Evolutionary conservation across 2,329 filamentous ascomycete species (phyloP), one percentile per base, ranked within the genome.

Genomic region (Lachnellula cervina): DNA sequence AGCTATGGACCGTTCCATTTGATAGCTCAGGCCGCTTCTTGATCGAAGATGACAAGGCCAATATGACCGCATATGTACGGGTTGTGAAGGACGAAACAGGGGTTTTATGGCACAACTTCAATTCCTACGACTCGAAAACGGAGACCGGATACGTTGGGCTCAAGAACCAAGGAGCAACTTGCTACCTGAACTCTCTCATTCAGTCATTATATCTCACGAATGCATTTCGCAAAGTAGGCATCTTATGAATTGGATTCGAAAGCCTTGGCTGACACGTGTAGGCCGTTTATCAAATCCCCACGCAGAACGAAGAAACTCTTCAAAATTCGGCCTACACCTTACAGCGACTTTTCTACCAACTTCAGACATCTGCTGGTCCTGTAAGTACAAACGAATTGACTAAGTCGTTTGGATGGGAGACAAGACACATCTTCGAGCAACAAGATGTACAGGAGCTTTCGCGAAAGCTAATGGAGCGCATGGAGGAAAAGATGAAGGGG

Each of bases 401-500:
- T 6, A 89, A 90, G 63, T 97, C 94, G 0, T 99, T 99, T 71
- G 94, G 94, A 23, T 99, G 94, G 94, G 93, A 99, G 67, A 96
- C 93, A 2, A 84, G 91, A 62, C 93, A 99, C 69, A 96, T 97
- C 52, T 99, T 99, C 66, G 93, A 97, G 74, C 94, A 99, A 71
- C 94, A 99, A 72, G 94, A 99, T 73, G 94, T 99, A 8, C 94
- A 99, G 71, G 94, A 99, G 71, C 78, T 99, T 35, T 97, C 92
- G 35, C 84, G 95, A 55, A 96, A 97, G 71, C 79, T 99, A 60
- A 99, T 99, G 89, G 94, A 99, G 73, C 87, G 90, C 57, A 87
- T 99, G 74, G 95, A 99, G 70, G 89, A 94, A 68, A 93, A 89
- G 70, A 99, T 99, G 95, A 99, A 99, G 74, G 93, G 90, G 46